Conservation (phyloP, 2,329 filamentous ascomycete genomes). For the Sphaceloma murrayae region DNA sequence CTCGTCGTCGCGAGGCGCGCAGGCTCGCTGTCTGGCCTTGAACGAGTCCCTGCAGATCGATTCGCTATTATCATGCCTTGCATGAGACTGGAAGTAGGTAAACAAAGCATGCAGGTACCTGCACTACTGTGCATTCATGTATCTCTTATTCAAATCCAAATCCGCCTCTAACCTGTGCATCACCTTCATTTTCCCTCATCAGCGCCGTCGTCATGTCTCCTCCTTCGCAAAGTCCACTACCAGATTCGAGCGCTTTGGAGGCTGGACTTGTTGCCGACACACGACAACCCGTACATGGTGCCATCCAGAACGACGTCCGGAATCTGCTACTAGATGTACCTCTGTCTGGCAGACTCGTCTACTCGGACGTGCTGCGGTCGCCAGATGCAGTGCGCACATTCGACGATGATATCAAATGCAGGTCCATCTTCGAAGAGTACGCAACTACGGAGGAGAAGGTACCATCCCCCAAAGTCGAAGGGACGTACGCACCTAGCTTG, state of each 20-base stretch:
- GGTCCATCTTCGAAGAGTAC: conserved; percentile 9
- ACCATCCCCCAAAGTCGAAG: neutral
- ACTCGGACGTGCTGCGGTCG: neutral
- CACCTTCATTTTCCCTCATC: neutral
- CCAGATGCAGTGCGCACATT: neutral
- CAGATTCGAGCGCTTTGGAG: conserved; percentile 10
- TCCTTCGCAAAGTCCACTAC: neutral
- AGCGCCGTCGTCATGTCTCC: neutral
- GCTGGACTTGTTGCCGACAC: neutral
- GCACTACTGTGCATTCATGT: neutral
- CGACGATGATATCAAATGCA: conserved; percentile 10
- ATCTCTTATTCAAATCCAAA: neutral
- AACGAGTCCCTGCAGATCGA: neutral
- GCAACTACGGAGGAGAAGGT: neutral
- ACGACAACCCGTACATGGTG: neutral
- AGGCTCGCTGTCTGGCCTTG: conserved; percentile 7
- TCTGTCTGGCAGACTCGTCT: conserved; percentile 3
- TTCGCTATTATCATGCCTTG: conserved; percentile 13
- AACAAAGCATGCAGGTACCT: neutral
- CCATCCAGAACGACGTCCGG: conserved; percentile 2
- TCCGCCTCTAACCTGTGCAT: neutral
- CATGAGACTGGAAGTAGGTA: conserved; percentile 1
- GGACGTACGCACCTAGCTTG: conserved; percentile 8
- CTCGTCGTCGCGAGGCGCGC: neutral
- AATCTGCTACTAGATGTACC: conserved; percentile 3